phyloP scores from a whole-genome alignment of 2,329 filamentous ascomycete species.

The Botryosphaeria dothidea region DNA sequence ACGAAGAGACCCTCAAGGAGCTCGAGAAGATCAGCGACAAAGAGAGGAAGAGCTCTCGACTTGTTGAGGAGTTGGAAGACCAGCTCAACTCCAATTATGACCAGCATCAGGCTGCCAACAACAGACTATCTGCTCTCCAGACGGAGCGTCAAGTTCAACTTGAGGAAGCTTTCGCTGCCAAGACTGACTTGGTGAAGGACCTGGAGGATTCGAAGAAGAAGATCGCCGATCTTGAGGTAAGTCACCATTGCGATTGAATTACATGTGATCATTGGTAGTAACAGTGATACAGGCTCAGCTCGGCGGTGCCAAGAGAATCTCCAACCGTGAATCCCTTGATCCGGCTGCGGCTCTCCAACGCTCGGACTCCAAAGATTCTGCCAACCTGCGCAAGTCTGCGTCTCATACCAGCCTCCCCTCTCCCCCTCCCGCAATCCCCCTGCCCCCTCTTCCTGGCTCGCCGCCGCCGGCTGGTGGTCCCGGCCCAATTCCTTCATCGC shows the following conservation, averaged over 20 bases:
- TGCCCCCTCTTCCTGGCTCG: slow-evolving; percentile 77
- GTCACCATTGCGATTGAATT: slow-evolving; percentile 24
- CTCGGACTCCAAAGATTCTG: slow-evolving; percentile 35
- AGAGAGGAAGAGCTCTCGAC: slow-evolving; percentile 87
- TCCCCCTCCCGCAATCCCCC: slow-evolving; percentile 91
- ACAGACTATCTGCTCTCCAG: slow-evolving; percentile 74
- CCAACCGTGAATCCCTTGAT: slow-evolving; percentile 46
- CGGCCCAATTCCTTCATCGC: slow-evolving; percentile 45
- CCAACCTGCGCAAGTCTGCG: slow-evolving; percentile 77
- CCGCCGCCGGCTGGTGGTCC: slow-evolving; percentile 31
- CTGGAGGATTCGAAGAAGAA: slow-evolving; percentile 78
- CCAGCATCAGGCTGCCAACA: slow-evolving; percentile 80
- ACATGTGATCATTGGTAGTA: slow-evolving; percentile 26
- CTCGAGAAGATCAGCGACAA: slow-evolving; percentile 58
- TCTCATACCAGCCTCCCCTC: slow-evolving; percentile 85
- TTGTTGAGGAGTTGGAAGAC: slow-evolving; percentile 95
- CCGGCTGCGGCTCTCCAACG: slow-evolving; percentile 29
- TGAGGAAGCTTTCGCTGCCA: slow-evolving; percentile 41
- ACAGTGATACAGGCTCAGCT: slow-evolving; percentile 57
- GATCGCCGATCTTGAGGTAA: slow-evolving; percentile 76
- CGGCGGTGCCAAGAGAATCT: slow-evolving; percentile 56
- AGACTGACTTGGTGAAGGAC: slow-evolving; percentile 55
- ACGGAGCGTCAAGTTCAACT: slow-evolving; percentile 46
- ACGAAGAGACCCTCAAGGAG: slow-evolving; percentile 59
- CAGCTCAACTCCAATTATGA: slow-evolving; percentile 95